Conservation (phyloP, 257 asterid genomes). For the Solanum clarkiae region DNA sequence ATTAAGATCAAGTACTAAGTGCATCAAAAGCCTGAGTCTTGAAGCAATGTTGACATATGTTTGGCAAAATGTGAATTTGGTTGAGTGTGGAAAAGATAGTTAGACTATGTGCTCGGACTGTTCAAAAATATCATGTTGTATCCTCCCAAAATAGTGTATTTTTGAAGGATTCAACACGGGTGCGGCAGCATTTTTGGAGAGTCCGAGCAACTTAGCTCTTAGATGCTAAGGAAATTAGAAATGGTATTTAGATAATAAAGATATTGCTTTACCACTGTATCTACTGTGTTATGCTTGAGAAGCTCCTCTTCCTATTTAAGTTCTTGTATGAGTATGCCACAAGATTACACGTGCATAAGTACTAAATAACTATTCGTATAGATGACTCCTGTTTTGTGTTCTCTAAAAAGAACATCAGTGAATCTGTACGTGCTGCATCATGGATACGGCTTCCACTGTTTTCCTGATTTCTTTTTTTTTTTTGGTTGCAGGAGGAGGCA, state of each 20-base stretch:
- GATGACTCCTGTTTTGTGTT: neutral
- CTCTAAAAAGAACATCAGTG: neutral
- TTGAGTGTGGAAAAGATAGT: neutral
- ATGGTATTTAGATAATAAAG: neutral
- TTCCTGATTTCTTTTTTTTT: neutral
- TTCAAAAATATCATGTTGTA: too few species aligned
- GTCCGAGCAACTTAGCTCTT: too few species aligned
- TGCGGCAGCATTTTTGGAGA: too few species aligned
- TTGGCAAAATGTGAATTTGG: neutral
- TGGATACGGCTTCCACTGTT: neutral
- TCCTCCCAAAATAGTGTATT: too few species aligned
- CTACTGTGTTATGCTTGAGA: neutral
- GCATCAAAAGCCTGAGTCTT: neutral
- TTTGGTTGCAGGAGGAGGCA: constrained; percentile 57
- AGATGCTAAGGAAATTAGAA: neutral
- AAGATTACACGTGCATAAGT: neutral
- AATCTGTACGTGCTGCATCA: neutral
- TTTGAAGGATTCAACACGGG: too few species aligned
- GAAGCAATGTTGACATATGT: neutral
- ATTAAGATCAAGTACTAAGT: neutral
- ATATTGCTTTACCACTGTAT: neutral
- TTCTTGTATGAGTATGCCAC: neutral
- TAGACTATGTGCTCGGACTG: too few species aligned
- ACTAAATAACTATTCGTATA: too few species aligned
- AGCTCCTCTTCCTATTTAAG: neutral